Percentiles rank a stretch among this genome's conserved stretches.
Conservation (phyloP, 768 basidiomycete species). For the Boletus barrowsii region DNA sequence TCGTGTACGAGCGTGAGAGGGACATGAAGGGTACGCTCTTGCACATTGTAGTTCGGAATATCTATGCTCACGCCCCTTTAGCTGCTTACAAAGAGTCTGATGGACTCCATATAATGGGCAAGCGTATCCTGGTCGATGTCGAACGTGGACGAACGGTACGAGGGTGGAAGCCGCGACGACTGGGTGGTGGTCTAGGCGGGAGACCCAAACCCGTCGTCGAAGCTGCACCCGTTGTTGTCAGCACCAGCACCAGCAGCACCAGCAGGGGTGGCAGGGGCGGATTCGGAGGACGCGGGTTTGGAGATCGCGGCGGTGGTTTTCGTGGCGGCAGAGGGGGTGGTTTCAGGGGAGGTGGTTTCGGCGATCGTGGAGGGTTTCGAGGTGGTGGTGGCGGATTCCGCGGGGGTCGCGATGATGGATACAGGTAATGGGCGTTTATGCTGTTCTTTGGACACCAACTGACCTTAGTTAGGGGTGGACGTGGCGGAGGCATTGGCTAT, state of each 20-base stretch:
- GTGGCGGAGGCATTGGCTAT: constrained; percentile 72
- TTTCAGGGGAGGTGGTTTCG: constrained; percentile 43
- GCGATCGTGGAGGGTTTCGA: constrained; percentile 42
- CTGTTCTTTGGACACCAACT: constrained; percentile 9
- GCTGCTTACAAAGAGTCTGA: constrained; percentile 99
- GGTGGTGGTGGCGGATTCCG: constrained; percentile 37
- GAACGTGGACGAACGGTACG: constrained; percentile 97
- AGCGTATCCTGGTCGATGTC: constrained; percentile 95
- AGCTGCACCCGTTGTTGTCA: constrained; percentile 26
- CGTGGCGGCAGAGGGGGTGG: constrained; percentile 44
- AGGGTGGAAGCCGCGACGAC: constrained; percentile 95
- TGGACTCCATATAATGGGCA: constrained; percentile 92
- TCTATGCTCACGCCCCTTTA: constrained; percentile 30
- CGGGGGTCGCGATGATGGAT: constrained; percentile 43
- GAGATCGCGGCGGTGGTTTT: constrained; percentile 36
- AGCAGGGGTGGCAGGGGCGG: constrained; percentile 37
- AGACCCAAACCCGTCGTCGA: constrained; percentile 76
- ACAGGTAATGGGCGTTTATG: constrained; percentile 40
- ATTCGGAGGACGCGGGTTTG: constrained; percentile 41
- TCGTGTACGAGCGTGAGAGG: constrained; percentile 96
- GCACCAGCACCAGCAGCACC: background rate
- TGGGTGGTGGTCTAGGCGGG: constrained; percentile 99
- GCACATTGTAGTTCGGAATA: constrained; percentile 10
- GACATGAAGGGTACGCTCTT: constrained; percentile 90
- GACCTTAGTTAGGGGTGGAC: constrained; percentile 46